These are phyloP conservation scores for Gracilaria gracilis DNA, from an alignment of 23 red algal species.

Conservation along the genomic window DNA sequence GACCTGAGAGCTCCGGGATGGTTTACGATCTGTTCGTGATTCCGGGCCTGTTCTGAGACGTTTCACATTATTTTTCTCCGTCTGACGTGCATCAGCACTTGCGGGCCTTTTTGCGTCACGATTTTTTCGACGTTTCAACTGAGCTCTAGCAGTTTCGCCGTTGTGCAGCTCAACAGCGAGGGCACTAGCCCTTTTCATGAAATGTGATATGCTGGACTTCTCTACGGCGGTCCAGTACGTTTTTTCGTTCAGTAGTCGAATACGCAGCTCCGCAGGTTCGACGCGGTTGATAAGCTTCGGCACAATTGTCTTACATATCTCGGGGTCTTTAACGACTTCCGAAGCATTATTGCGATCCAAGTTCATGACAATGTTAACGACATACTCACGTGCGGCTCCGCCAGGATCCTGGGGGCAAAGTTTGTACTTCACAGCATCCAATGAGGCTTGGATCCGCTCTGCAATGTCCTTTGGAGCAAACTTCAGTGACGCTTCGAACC, in stretches of 20 bases:
- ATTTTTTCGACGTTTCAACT: not conserved
- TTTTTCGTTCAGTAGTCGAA: too few relatives aligned
- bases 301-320: not conserved
- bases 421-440: not conserved
- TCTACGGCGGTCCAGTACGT: too few relatives aligned
- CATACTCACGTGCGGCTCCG: slow-evolving; percentile 26
- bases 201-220: too few relatives aligned
- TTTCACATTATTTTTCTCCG: not conserved
- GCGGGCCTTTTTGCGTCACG: not conserved
- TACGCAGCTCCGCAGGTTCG: slow-evolving; percentile 21
- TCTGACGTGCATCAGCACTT: not conserved
- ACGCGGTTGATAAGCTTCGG: too few relatives aligned
- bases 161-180: not conserved
- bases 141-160: not conserved
- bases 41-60: not conserved
- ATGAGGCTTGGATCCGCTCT: not conserved
- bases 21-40: not conserved
- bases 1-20: not conserved
- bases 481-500: not conserved
- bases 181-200: too few relatives aligned
- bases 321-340: not conserved
- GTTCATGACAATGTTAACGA: slow-evolving; percentile 9
- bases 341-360: slow-evolving; percentile 54
- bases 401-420: not conserved
- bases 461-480: not conserved